A percentile compares a stretch with the other conserved stretches of the same genome.
phyloP scores from a whole-genome alignment of 441 rosid genomes.

The Corymbia calophylla region DNA sequence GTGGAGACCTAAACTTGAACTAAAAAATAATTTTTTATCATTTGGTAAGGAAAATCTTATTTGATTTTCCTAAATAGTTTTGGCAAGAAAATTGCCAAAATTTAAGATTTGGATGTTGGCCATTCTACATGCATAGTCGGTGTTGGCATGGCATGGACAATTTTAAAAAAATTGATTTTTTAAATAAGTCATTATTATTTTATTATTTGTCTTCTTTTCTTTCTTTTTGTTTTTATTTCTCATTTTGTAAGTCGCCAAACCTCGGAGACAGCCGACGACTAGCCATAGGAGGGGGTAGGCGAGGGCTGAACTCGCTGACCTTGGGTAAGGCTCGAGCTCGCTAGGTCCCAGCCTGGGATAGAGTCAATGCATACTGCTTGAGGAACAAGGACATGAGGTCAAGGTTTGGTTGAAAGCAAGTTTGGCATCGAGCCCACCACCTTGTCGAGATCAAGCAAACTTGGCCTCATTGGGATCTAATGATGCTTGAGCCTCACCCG shows the following conservation, averaged over 20 bases:
- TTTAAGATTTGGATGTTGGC: neutral
- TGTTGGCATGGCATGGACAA: neutral
- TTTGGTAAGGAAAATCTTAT: too few relatives aligned
- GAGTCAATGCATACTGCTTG: neutral
- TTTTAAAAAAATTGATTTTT: too few relatives aligned
- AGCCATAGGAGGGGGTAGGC: too few relatives aligned
- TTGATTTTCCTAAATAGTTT: neutral
- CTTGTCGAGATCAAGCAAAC: too few relatives aligned
- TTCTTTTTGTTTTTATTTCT: too few relatives aligned
- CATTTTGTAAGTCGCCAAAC: neutral
- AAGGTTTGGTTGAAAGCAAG: neutral
- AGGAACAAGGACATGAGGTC: neutral
- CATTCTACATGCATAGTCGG: neutral
- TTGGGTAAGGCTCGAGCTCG: neutral
- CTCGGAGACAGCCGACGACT: accelerated
- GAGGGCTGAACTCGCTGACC: neutral
- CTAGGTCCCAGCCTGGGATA: neutral
- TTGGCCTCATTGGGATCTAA: too few relatives aligned
- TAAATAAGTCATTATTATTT: too few relatives aligned
- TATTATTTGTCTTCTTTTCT: too few relatives aligned
- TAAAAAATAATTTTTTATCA: too few relatives aligned
- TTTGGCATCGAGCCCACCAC: neutral
- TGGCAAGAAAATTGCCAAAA: neutral
- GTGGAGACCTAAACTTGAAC: neutral
- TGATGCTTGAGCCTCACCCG: neutral